Percentiles rank a stretch among this genome's conserved stretches.
These are phyloP conservation scores for Aspergillus japonicus DNA, from an alignment of 2,329 filamentous ascomycete species.

Conservation along the genomic window DNA sequence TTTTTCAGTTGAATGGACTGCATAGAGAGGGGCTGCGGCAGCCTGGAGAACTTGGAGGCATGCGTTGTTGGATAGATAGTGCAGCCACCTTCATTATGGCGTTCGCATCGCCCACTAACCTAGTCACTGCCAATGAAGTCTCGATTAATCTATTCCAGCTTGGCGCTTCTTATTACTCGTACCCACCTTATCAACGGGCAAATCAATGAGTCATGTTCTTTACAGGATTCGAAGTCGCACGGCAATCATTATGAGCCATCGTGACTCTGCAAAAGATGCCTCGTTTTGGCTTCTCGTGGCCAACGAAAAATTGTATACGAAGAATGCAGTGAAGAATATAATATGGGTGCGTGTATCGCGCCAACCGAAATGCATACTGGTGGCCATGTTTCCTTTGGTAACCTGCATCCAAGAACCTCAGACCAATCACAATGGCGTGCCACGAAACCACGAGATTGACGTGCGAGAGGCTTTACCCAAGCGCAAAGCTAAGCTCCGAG, in stretches of 20 bases:
- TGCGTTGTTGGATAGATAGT: neutral
- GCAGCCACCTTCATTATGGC: neutral
- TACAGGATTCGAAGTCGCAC: neutral
- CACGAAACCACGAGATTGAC: neutral
- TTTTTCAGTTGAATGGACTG: neutral
- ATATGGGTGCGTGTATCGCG: neutral
- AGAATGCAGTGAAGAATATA: neutral
- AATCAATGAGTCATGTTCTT: neutral
- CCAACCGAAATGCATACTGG: neutral
- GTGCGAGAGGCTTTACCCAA: constrained; percentile 22
- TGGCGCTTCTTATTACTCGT: neutral
- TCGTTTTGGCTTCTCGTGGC: neutral
- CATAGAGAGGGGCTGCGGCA: neutral
- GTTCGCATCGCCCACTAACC: neutral
- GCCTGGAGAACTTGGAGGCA: neutral
- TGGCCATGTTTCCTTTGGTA: neutral
- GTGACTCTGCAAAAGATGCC: neutral
- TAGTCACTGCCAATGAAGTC: neutral
- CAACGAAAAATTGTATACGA: neutral
- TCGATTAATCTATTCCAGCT: neutral
- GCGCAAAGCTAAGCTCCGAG: constrained; percentile 9
- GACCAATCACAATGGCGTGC: neutral
- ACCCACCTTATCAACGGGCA: neutral
- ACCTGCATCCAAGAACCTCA: neutral
- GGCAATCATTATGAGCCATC: neutral